phyloP scores from a whole-genome alignment of 345 rosid genomes.

The Toxicodendron radicans region DNA sequence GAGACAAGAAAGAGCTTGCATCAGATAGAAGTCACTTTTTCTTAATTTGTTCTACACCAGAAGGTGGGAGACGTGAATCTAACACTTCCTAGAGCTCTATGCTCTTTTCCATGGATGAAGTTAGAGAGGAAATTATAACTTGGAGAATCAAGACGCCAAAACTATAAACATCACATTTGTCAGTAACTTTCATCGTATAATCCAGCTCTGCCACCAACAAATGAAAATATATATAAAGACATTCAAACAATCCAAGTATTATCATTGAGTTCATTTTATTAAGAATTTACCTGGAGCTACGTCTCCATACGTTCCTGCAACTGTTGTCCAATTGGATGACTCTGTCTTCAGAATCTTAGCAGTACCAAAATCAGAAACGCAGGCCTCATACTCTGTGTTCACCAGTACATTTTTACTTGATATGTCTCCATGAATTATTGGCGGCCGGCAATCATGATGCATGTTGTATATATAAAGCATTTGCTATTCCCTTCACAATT shows the following conservation, averaged over 20 bases:
- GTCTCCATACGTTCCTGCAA: neutral
- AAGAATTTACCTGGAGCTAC: neutral
- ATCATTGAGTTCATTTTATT: too few relatives aligned
- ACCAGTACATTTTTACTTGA: too few relatives aligned
- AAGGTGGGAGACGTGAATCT: neutral
- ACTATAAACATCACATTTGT: too few relatives aligned
- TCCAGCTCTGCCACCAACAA: neutral
- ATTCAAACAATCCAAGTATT: too few relatives aligned
- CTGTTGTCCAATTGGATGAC: neutral
- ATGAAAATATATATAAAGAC: neutral
- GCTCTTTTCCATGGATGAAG: neutral
- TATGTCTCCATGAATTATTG: neutral
- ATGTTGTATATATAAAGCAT: too few relatives aligned
- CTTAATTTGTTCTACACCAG: neutral
- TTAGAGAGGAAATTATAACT: neutral
- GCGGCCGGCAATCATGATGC: conserved; percentile 4
- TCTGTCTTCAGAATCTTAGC: neutral
- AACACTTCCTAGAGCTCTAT: neutral
- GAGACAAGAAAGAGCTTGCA: neutral
- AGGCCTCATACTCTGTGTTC: neutral
- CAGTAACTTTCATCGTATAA: too few relatives aligned
- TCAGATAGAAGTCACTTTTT: neutral
- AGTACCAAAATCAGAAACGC: neutral
- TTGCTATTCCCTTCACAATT: neutral
- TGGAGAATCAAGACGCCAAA: neutral